phyloP scores from a whole-genome alignment of 805 yeast species.

The Metschnikowia borealis region DNA sequence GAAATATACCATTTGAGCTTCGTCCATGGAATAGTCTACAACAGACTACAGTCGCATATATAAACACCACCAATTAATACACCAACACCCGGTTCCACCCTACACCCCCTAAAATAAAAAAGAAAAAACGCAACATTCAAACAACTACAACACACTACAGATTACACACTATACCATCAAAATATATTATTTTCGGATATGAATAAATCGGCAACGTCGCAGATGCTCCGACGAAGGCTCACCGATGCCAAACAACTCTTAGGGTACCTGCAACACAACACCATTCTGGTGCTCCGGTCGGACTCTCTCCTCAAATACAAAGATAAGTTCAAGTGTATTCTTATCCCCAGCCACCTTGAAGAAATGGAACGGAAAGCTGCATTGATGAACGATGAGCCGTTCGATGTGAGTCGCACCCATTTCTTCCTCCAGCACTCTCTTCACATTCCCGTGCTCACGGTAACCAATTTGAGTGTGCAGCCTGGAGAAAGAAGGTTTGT shows the following conservation, averaged over 20 bases:
- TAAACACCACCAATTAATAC: too few relatives aligned
- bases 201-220: not conserved
- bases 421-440: constrained; percentile 28
- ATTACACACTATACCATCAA: too few relatives aligned
- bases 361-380: constrained; percentile 2
- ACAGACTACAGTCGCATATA: too few relatives aligned
- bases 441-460: constrained; percentile 29
- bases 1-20: too few relatives aligned
- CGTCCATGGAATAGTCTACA: too few relatives aligned
- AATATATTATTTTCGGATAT: not conserved
- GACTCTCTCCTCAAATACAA: constrained; percentile 12
- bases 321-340: constrained; percentile 15
- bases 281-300: constrained; percentile 4
- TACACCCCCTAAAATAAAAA: too few relatives aligned
- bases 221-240: constrained; percentile 6
- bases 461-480: constrained; percentile 27
- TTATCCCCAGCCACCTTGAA: constrained; percentile 8
- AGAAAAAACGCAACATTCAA: too few relatives aligned
- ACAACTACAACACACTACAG: too few relatives aligned
- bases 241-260: constrained; percentile 9
- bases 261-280: constrained; percentile 7
- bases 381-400: not conserved
- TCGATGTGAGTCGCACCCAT: constrained; percentile 8
- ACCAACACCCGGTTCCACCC: too few relatives aligned
- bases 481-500: constrained; percentile 37